Evolutionary conservation across 805 yeast genomes (phyloP).

Genomic region (Teunomyces aglyptinius): DNA sequence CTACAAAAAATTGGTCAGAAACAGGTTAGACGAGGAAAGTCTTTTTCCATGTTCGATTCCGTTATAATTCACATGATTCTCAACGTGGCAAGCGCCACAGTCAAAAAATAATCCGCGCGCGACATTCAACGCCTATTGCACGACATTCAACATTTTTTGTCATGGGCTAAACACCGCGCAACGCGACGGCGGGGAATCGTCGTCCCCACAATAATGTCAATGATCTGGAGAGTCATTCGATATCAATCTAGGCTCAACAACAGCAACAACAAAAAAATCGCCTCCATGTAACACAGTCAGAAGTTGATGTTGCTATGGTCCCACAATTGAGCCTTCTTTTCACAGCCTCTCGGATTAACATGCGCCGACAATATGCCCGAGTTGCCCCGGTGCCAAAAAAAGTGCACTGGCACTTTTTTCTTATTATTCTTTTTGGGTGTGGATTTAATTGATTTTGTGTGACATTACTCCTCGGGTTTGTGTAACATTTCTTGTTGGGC

Average conservation of each 20-base stretch:
- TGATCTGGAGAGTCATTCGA: not conserved
- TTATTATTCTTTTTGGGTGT: not conserved
- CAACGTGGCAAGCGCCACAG: not conserved
- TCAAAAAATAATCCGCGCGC: not conserved
- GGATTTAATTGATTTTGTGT: not conserved
- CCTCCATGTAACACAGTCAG: too few species aligned
- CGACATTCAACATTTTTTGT: not conserved
- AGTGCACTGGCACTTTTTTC: not conserved
- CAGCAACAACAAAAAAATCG: too few species aligned
- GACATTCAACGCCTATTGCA: not conserved
- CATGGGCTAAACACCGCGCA: conserved; percentile 2
- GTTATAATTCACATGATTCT: not conserved
- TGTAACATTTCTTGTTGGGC: conserved; percentile 5
- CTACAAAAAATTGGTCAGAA: too few species aligned
- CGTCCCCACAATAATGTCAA: conserved; percentile 1
- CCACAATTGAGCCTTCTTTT: too few species aligned
- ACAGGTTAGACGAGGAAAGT: too few species aligned
- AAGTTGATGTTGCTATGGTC: too few species aligned
- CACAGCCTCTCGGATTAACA: not conserved
- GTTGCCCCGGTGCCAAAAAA: conserved; percentile 1
- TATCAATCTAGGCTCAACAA: not conserved
- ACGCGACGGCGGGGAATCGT: conserved; percentile 1
- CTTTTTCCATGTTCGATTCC: too few species aligned
- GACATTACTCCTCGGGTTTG: not conserved
- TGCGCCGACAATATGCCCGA: not conserved